Conservation (phyloP, 192 early-diverging fungal species). For the Glomus cerebriforme region DNA sequence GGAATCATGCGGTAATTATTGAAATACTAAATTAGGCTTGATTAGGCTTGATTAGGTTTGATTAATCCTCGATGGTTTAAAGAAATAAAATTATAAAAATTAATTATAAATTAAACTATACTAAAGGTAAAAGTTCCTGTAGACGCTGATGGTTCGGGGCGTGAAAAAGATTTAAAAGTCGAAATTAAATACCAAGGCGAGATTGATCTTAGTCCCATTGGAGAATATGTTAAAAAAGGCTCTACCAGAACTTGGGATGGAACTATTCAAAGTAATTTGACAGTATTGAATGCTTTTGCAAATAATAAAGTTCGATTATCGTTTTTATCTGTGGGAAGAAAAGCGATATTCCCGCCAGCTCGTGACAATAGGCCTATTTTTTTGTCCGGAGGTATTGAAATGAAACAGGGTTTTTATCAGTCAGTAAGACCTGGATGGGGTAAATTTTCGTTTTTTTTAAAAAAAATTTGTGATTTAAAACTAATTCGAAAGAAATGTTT, state of each 20-base stretch:
- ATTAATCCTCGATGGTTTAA: no score
- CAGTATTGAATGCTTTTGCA: background rate
- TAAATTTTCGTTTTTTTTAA: no score
- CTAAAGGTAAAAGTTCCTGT: background rate
- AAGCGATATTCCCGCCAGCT: background rate
- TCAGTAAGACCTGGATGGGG: slow-evolving; percentile 76
- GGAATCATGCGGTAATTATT: background rate
- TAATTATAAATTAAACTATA: no score
- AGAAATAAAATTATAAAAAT: no score
- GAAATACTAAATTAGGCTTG: no score
- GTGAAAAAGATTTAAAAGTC: background rate
- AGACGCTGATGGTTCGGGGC: background rate
- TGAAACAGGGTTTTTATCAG: slow-evolving; percentile 90
- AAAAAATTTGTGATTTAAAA: background rate
- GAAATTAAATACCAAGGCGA: background rate
- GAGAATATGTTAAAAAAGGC: background rate
- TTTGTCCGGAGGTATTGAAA: slow-evolving; percentile 72
- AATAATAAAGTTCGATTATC: slow-evolving; percentile 9
- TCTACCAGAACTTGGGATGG: background rate
- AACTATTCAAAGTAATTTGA: background rate
- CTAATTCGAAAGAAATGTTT: no score
- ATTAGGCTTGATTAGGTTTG: background rate
- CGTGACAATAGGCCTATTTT: background rate
- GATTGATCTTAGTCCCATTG: background rate
- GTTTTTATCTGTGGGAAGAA: slow-evolving; percentile 6